These are phyloP conservation scores for Austroboletus olivaceoglutinosus DNA, from an alignment of 1,284 basidiomycete species.

Conservation along the genomic window DNA sequence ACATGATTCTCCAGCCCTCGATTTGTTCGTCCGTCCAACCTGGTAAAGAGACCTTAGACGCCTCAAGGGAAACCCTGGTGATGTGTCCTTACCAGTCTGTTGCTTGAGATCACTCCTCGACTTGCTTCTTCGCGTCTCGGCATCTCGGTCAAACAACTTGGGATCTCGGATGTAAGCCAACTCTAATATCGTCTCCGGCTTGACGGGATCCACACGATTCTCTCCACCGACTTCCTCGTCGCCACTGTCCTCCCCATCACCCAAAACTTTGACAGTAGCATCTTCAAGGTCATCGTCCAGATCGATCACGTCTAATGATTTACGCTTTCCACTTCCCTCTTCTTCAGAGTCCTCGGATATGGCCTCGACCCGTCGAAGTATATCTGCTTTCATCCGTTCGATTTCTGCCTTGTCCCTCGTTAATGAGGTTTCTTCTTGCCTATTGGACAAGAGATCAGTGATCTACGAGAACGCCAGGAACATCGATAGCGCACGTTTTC, in stretches of 20 bases:
- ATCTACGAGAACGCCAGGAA: slow-evolving; percentile 1
- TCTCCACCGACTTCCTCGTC: slow-evolving; percentile 40
- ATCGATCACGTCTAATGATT: slow-evolving; percentile 35
- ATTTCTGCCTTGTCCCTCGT: slow-evolving; percentile 60
- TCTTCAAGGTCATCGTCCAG: slow-evolving; percentile 54
- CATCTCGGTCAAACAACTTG: slow-evolving; percentile 74
- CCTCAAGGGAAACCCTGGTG: not conserved
- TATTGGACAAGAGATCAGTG: slow-evolving; percentile 26
- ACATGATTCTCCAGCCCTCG: slow-evolving; percentile 85
- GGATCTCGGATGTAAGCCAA: slow-evolving; percentile 73
- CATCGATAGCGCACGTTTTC: slow-evolving; percentile 48
- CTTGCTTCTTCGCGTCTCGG: slow-evolving; percentile 65
- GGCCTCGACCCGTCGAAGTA: slow-evolving; percentile 72
- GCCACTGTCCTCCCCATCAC: slow-evolving; percentile 60
- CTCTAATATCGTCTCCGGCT: slow-evolving; percentile 67
- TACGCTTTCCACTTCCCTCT: slow-evolving; percentile 33
- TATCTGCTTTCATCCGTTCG: slow-evolving; percentile 77
- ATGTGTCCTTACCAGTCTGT: slow-evolving; percentile 51
- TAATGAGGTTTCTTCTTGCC: slow-evolving; percentile 44
- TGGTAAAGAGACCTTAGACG: slow-evolving; percentile 22
- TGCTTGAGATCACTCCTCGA: slow-evolving; percentile 61
- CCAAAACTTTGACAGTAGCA: slow-evolving; percentile 44
- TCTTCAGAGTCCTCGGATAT: slow-evolving; percentile 68
- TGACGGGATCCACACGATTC: slow-evolving; percentile 23
- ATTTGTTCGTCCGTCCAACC: slow-evolving; percentile 78